phyloP scores from a whole-genome alignment of 257 asterid species.

The Capsicum rhomboideum region DNA sequence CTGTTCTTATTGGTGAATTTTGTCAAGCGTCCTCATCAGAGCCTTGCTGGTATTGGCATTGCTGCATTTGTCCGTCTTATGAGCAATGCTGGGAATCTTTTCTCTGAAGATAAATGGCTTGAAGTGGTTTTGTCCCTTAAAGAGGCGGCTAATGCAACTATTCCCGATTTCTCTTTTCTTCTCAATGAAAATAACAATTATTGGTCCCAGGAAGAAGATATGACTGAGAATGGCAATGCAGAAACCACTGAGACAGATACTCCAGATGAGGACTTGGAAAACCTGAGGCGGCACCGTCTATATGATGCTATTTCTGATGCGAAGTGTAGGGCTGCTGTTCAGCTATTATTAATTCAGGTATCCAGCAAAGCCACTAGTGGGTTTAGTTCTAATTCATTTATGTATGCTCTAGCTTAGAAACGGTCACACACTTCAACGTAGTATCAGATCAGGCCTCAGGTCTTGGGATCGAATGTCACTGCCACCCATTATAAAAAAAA shows the following conservation, averaged over 20 bases:
- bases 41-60: constrained; percentile 97
- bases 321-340: constrained; percentile 93
- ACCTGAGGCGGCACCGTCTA: constrained; percentile 52
- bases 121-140: constrained; percentile 84
- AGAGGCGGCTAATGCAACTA: constrained; percentile 70
- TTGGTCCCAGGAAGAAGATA: constrained; percentile 43
- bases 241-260: constrained; percentile 43
- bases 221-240: constrained; percentile 29
- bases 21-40: constrained; percentile 94
- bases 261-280: constrained; percentile 47
- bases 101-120: constrained; percentile 89
- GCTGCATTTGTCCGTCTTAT: constrained; percentile 99
- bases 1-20: constrained; percentile 75
- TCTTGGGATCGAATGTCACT: not conserved
- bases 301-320: constrained; percentile 70
- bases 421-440: not conserved
- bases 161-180: constrained; percentile 81
- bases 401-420: not conserved
- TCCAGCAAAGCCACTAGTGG: not conserved
- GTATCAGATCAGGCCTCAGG: not conserved
- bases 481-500: not conserved
- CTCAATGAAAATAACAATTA: constrained; percentile 45
- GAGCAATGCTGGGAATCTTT: constrained; percentile 93
- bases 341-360: constrained; percentile 94
- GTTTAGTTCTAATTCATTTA: constrained; percentile 5